Conservation (phyloP, 2,329 filamentous ascomycete species). For the Clonostachys chloroleuca region DNA sequence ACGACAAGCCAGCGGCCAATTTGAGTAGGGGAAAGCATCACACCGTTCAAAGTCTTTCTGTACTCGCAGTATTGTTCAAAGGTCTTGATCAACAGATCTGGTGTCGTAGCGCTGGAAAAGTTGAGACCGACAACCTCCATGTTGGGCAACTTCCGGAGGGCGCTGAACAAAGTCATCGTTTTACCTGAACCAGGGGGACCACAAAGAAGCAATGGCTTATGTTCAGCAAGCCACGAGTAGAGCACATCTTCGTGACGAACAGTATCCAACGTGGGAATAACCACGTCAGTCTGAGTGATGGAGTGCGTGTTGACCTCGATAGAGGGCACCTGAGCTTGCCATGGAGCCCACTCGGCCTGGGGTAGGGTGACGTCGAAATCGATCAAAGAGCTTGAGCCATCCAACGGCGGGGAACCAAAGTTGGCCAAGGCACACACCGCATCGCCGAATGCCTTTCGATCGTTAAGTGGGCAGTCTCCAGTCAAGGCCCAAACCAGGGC, state of each 20-base stretch:
- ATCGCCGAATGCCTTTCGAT: conserved; percentile 88
- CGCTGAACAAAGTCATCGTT: conserved; percentile 99
- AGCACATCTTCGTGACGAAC: conserved; percentile 98
- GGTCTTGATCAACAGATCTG: conserved; percentile 96
- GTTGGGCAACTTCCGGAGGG: conserved; percentile 91
- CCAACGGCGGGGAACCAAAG: conserved; percentile 78
- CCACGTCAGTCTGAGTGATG: conserved; percentile 94
- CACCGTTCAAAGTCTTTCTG: conserved; percentile 95
- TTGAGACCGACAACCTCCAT: conserved; percentile 99
- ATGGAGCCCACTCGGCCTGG: conserved; percentile 82
- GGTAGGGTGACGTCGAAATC: conserved; percentile 92
- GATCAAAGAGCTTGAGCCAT: conserved; percentile 80
- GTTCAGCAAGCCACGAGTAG: conserved; percentile 98
- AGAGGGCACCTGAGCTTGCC: conserved; percentile 90
- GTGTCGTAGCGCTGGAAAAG: conserved; percentile 97
- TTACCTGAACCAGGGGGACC: conserved; percentile 98
- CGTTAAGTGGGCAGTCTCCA: conserved; percentile 83
- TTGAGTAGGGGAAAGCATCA: conserved; percentile 91
- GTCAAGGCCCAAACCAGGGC: conserved; percentile 94
- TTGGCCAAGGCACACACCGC: conserved; percentile 77
- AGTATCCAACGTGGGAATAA: conserved; percentile 96
- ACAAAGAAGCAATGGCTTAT: conserved; percentile 94
- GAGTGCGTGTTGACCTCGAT: conserved; percentile 99
- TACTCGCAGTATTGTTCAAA: conserved; percentile 99
- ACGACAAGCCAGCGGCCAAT: conserved; percentile 97